Evolutionary conservation across 768 basidiomycete genomes (phyloP), one percentile per base, ranked within the genome.

Genomic region (Sporobolomyces pararoseus): DNA sequence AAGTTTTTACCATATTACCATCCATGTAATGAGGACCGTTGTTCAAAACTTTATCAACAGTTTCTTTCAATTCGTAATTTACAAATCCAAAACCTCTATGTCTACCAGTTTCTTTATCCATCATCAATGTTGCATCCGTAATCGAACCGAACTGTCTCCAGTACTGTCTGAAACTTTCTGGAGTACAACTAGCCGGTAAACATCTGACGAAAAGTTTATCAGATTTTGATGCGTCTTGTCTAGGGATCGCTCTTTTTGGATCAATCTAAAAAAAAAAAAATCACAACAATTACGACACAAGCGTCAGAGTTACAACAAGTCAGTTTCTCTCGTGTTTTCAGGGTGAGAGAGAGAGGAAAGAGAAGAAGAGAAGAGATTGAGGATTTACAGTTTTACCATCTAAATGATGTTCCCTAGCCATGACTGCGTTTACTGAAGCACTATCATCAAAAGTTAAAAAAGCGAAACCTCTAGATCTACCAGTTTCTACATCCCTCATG

Each of bases 71-170:
- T 49, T 80, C 83, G 77, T 97, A 95, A 0, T 92, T 95, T 16
- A 98, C 91, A 78, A 99, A 99, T 0, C 94, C 96, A 74, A 99
- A 99, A 17, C 96, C 96, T 79, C 98, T 96, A 81, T 90, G 93
- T 57, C 92, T 82, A 31, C 90, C 89, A 5, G 92, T 93, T 80
- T 97, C 93, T 51, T 92, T 88, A 80, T 99, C 96, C 75, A 96
- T 84, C 96, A 98, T 99, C 75, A 99, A 92, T 1, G 95, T 98
- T 52, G 95, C 93, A 79, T 99, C 95, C 76, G 96, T 89, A 72
- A 99, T 93, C 74, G 88, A 88, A 70, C 96, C 96, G 75, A 89
- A 98, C 78, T 94, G 89, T 50, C 88, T 87, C 81, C 98, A 95
- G 82, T 90, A 97, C 62, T 87, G 86, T 73, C 89, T 87, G 88